Conservation (phyloP, 1,284 basidiomycete species). For the Melampsora abietis-canadensis region DNA sequence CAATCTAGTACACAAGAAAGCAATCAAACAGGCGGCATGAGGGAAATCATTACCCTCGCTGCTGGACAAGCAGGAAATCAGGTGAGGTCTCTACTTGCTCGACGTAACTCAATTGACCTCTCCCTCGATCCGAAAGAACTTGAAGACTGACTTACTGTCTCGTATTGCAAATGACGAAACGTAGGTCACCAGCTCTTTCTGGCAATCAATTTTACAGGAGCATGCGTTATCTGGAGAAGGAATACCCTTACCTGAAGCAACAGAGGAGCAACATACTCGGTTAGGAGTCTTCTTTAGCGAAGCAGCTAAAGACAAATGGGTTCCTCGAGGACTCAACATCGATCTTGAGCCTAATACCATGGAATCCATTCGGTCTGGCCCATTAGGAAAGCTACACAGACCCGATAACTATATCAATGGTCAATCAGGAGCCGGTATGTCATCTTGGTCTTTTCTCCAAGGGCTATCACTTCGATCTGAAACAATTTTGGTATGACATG, state of each 20-base stretch:
- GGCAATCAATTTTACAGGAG: constrained; percentile 73
- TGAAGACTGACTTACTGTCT: background rate
- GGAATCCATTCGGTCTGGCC: constrained; percentile 52
- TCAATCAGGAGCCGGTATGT: constrained; percentile 54
- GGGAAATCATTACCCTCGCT: constrained; percentile 47
- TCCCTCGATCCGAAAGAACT: background rate
- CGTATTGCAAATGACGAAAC: background rate
- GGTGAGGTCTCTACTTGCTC: constrained; percentile 47
- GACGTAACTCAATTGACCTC: constrained; percentile 6
- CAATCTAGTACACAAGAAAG: too few species aligned
- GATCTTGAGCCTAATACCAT: constrained; percentile 54
- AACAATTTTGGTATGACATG: background rate
- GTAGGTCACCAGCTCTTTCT: constrained; percentile 68
- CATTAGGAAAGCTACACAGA: constrained; percentile 52
- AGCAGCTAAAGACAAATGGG: constrained; percentile 51
- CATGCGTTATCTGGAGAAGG: constrained; percentile 70
- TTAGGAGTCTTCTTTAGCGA: constrained; percentile 54
- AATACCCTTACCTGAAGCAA: constrained; percentile 56
- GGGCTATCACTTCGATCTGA: background rate
- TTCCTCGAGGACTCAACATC: constrained; percentile 49
- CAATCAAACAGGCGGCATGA: constrained; percentile 11
- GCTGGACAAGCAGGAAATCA: constrained; percentile 66
- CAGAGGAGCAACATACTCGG: constrained; percentile 47
- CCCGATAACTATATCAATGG: constrained; percentile 52
- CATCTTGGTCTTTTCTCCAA: constrained; percentile 41